These are phyloP conservation scores for Phytophthora sp. DNA, from an alignment of 352 stramenopile species.

Conservation along the genomic window DNA sequence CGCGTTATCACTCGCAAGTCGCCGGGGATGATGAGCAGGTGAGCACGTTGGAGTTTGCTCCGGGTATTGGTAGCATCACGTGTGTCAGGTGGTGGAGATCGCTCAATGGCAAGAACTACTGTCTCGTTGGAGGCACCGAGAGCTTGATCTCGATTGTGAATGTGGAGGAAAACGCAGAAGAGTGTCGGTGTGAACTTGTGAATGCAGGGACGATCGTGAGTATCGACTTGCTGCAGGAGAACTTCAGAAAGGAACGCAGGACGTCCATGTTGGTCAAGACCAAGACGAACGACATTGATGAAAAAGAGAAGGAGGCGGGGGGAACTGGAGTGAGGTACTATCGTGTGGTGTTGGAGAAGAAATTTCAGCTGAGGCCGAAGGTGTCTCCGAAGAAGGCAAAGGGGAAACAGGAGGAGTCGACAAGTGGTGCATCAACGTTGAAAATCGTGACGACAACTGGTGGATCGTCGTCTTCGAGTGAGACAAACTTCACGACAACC, in stretches of 20 bases:
- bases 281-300: constrained; percentile 41
- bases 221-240: constrained; percentile 83
- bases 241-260: constrained; percentile 72
- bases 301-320: constrained; percentile 28
- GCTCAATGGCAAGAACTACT: constrained; percentile 86
- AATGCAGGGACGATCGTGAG: constrained; percentile 63
- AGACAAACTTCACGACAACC: constrained; percentile 42
- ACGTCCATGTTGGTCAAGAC: constrained; percentile 89
- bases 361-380: constrained; percentile 48
- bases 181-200: constrained; percentile 83
- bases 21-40: constrained; percentile 84
- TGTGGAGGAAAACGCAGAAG: constrained; percentile 84
- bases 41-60: constrained; percentile 83
- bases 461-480: constrained; percentile 28
- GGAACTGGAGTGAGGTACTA: constrained; percentile 60
- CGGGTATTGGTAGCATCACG: constrained; percentile 69
- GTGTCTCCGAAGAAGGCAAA: constrained; percentile 21
- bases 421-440: constrained; percentile 6
- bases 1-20: constrained; percentile 83
- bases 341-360: constrained; percentile 86
- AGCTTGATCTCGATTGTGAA: constrained; percentile 88
- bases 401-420: neutral
- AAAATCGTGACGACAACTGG: constrained; percentile 33
- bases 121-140: constrained; percentile 76
- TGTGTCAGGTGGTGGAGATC: constrained; percentile 82